Evolutionary conservation across 805 yeast genomes (phyloP).

Genomic region (Hanseniaspora guilliermondii): DNA sequence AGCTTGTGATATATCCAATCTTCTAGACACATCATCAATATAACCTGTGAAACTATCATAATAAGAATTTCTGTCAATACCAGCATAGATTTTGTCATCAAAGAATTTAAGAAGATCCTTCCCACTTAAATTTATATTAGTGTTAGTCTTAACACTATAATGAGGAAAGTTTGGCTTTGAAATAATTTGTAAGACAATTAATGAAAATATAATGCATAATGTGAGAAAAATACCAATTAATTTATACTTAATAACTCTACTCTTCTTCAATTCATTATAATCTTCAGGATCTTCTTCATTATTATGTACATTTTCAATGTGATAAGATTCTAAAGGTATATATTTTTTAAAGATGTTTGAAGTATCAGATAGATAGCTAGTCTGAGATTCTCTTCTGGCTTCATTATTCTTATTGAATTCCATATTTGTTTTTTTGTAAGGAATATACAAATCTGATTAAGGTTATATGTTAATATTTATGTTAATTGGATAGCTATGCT

Average conservation of each 20-base stretch:
- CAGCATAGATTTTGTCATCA: not conserved
- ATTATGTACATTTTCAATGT: not conserved
- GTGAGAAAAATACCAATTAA: not conserved
- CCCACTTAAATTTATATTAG: not conserved
- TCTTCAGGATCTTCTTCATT: not conserved
- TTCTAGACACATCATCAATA: not conserved
- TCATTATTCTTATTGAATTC: not conserved
- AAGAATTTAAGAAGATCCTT: not conserved
- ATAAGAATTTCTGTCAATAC: not conserved
- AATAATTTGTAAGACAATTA: not conserved
- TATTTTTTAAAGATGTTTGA: not conserved
- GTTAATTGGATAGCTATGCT: too few species aligned
- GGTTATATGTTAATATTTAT: too few species aligned
- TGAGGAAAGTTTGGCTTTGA: not conserved
- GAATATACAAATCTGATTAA: too few species aligned
- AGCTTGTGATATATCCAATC: slow-evolving; percentile 14
- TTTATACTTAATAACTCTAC: not conserved
- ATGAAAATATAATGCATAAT: not conserved
- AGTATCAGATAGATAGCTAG: not conserved
- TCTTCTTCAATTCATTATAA: not conserved
- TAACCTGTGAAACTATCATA: slow-evolving; percentile 5
- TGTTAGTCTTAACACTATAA: not conserved
- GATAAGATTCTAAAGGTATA: not conserved
- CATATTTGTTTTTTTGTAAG: not conserved
- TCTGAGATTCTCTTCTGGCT: not conserved